Evolutionary conservation across 73 alveolate species (phyloP).

Genomic region (Paramecium octaurelia): DNA sequence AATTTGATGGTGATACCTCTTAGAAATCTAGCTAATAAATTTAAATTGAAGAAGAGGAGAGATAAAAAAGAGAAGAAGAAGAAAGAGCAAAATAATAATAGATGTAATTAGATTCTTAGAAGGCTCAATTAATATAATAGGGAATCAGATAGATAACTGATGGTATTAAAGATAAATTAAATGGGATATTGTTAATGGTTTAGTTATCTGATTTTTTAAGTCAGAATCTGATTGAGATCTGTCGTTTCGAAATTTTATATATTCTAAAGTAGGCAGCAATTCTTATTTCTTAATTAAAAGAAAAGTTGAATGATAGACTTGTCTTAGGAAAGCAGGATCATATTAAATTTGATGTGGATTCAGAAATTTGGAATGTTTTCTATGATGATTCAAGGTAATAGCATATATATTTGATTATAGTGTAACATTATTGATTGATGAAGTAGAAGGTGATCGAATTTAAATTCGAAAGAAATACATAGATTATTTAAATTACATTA

Average conservation of each 20-base stretch:
- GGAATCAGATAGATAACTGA: not conserved
- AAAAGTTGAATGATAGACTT: not conserved
- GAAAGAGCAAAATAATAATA: not conserved
- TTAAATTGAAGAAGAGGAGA: not conserved
- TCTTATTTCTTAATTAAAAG: not conserved
- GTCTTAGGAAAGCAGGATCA: not conserved
- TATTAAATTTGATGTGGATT: not conserved
- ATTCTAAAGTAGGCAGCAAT: not conserved
- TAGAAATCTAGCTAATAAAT: not conserved
- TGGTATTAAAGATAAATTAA: not conserved
- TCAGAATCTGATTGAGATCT: not conserved
- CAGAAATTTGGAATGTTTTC: not conserved
- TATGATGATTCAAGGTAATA: not conserved
- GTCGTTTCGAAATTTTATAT: not conserved
- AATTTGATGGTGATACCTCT: not conserved
- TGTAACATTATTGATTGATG: not conserved
- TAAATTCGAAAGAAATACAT: not conserved
- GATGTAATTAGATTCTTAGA: not conserved
- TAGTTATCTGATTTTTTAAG: not conserved
- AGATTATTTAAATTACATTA: not conserved
- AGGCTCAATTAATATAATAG: not conserved
- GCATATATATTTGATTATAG: not conserved
- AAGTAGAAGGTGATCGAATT: not conserved
- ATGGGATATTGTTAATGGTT: not conserved
- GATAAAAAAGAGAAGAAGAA: not conserved